These are phyloP conservation scores for Phytopythium cucurbitacearum DNA, from an alignment of 352 stramenopile species.

Conservation along the genomic window DNA sequence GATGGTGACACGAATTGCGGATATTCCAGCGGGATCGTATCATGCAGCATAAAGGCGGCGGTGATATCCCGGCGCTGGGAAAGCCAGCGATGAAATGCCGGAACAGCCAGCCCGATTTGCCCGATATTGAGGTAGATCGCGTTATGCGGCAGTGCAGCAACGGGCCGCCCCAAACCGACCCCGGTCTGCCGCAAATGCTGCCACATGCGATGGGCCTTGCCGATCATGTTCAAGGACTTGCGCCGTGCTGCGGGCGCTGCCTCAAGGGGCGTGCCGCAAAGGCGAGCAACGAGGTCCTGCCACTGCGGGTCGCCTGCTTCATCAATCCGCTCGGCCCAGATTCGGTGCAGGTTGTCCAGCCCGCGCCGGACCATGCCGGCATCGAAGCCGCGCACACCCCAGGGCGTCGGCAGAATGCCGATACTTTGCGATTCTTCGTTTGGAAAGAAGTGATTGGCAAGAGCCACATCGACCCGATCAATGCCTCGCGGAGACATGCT, in stretches of 20 bases:
- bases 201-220: constrained; percentile 5
- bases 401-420: constrained; percentile 4
- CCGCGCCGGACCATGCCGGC: constrained; percentile 4
- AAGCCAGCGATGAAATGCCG: constrained; percentile 5
- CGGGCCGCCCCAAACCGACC: constrained; percentile 4
- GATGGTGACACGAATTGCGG: constrained; percentile 5
- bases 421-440: constrained; percentile 6
- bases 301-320: constrained; percentile 4
- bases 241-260: constrained; percentile 4
- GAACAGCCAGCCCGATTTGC: constrained; percentile 5
- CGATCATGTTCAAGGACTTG: constrained; percentile 6
- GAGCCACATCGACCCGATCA: constrained; percentile 5
- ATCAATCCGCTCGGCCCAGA: constrained; percentile 5
- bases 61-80: constrained; percentile 5
- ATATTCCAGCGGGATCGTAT: constrained; percentile 6
- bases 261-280: constrained; percentile 5
- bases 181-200: constrained; percentile 5
- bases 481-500: constrained; percentile 5
- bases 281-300: constrained; percentile 4
- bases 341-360: constrained; percentile 5
- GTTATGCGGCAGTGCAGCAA: constrained; percentile 5
- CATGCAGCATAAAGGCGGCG: constrained; percentile 5
- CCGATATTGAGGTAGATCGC: constrained; percentile 5
- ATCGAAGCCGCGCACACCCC: constrained; percentile 4
- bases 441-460: constrained; percentile 6